Evolutionary conservation across 352 stramenopile genomes (phyloP).

Genomic region (Pythium myriotylum): DNA sequence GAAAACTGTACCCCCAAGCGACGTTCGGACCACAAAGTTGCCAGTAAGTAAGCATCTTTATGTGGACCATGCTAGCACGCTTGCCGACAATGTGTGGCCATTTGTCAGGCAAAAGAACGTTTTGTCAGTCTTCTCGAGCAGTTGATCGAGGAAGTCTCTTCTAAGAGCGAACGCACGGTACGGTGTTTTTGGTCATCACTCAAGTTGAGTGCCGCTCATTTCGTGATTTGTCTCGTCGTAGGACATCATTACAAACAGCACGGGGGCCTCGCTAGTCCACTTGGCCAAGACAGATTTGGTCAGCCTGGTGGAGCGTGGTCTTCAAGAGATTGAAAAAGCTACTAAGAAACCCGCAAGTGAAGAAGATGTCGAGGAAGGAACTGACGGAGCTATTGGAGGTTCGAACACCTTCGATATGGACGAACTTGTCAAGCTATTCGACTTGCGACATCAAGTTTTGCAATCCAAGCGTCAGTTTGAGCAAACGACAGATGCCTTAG

Average conservation of each 20-base stretch:
- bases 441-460: conserved; percentile 75
- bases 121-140: conserved; percentile 59
- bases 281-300: conserved; percentile 71
- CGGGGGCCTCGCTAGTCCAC: conserved; percentile 71
- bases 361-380: conserved; percentile 21
- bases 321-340: conserved; percentile 47
- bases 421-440: conserved; percentile 69
- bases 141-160: conserved; percentile 65
- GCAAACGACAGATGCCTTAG: conserved; percentile 51
- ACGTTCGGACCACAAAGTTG: conserved; percentile 1
- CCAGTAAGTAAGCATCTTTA: conserved; percentile 7
- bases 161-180: conserved; percentile 55
- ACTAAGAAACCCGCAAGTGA: conserved; percentile 34
- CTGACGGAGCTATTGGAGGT: background rate
- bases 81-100: too few species aligned
- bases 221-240: too few species aligned
- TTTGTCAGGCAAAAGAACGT: conserved; percentile 48
- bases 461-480: conserved; percentile 70
- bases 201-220: too few species aligned
- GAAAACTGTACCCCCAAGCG: background rate
- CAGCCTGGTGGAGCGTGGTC: conserved; percentile 61
- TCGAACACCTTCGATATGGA: conserved; percentile 60
- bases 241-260: conserved; percentile 71
- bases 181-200: too few species aligned
- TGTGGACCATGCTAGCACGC: too few species aligned